Evolutionary conservation across 2,329 filamentous ascomycete species (phyloP).

Genomic region (Phialocephala sp.): DNA sequence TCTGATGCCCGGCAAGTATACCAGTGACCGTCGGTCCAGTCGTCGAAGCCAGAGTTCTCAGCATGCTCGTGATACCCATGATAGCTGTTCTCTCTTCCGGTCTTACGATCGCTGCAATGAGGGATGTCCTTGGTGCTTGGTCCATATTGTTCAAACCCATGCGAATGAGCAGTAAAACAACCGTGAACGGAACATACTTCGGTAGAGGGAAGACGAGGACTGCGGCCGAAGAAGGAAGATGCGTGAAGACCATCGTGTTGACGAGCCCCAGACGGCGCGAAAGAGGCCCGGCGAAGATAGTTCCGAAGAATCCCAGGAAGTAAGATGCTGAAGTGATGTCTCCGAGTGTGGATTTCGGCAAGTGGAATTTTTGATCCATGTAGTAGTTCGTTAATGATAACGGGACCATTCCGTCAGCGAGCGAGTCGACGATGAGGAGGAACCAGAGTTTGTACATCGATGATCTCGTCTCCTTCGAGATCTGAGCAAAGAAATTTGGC

Average conservation of each 20-base stretch:
- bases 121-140: constrained; percentile 70
- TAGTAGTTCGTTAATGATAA: constrained; percentile 64
- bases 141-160: constrained; percentile 72
- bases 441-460: constrained; percentile 71
- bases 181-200: constrained; percentile 61
- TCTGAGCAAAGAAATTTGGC: constrained; percentile 53
- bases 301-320: constrained; percentile 60
- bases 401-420: constrained; percentile 69
- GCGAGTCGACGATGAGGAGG: constrained; percentile 66
- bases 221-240: constrained; percentile 64
- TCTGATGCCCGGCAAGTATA: constrained; percentile 57
- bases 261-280: constrained; percentile 61
- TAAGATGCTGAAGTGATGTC: constrained; percentile 61
- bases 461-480: constrained; percentile 60
- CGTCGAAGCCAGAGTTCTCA: constrained; percentile 68
- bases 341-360: constrained; percentile 62
- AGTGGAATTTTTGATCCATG: constrained; percentile 60
- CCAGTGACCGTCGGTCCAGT: constrained; percentile 68
- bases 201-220: constrained; percentile 56
- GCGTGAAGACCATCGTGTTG: constrained; percentile 75
- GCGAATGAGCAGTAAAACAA: constrained; percentile 64
- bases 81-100: constrained; percentile 71
- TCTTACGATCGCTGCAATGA: constrained; percentile 68
- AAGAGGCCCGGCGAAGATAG: constrained; percentile 56
- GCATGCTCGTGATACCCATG: constrained; percentile 71